Conservation (phyloP, 2,329 filamentous ascomycete genomes). For the Pestalotiopsis sp. region DNA sequence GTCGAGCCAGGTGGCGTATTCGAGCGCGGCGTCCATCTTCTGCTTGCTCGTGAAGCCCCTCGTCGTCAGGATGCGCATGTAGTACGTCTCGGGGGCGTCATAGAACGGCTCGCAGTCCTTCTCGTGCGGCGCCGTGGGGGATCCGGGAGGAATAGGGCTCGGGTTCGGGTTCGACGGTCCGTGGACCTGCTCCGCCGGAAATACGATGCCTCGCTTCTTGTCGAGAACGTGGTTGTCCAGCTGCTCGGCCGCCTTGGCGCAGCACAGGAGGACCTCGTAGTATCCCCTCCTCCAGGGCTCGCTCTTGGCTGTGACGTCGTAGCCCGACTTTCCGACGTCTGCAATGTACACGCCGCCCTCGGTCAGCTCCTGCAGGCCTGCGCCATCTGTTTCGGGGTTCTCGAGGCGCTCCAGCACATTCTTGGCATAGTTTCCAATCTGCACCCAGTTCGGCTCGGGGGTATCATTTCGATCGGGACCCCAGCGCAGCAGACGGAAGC, state of each 20-base stretch:
- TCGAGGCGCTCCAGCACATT: conserved; percentile 70
- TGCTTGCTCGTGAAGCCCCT: conserved; percentile 79
- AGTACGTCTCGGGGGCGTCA: conserved; percentile 73
- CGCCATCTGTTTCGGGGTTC: conserved; percentile 68
- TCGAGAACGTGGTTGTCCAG: conserved; percentile 80
- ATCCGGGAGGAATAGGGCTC: conserved; percentile 69
- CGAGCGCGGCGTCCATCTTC: conserved; percentile 78
- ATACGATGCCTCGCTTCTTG: conserved; percentile 65
- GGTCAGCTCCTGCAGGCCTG: conserved; percentile 60
- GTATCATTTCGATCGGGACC: conserved; percentile 58
- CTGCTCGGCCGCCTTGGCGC: conserved; percentile 77
- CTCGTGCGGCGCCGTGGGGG: conserved; percentile 67
- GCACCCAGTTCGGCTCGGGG: conserved; percentile 68
- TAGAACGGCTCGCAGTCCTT: conserved; percentile 75
- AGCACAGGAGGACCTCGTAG: conserved; percentile 78
- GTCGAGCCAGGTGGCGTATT: conserved; percentile 84
- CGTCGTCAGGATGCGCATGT: conserved; percentile 80
- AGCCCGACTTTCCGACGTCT: conserved; percentile 55
- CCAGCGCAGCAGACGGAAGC: conserved; percentile 66
- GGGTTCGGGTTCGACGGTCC: conserved; percentile 85
- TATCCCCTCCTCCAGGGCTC: conserved; percentile 88
- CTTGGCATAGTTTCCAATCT: conserved; percentile 62
- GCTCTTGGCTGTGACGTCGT: conserved; percentile 74
- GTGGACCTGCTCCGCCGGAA: conserved; percentile 73
- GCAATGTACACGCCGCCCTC: conserved; percentile 57